Evolutionary conservation across 2,329 filamentous ascomycete species (phyloP).

Genomic region (Chaetomium sp.): DNA sequence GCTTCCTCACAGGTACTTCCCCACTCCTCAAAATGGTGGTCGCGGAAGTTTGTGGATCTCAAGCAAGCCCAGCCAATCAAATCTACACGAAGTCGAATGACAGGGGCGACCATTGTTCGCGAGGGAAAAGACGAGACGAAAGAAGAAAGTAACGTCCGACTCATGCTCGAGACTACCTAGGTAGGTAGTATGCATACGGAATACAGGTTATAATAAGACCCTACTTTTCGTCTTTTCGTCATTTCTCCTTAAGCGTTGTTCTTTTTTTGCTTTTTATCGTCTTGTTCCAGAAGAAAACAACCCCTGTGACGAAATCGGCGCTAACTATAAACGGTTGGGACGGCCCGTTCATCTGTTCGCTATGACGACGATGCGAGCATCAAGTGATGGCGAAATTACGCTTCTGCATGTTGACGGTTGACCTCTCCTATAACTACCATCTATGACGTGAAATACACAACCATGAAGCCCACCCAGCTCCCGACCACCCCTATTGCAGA

Average conservation of each 20-base stretch:
- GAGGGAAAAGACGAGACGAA: not conserved
- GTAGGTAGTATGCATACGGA: too few species aligned
- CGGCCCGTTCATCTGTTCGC: not conserved
- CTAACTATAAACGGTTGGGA: not conserved
- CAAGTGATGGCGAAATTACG: not conserved
- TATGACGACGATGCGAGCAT: not conserved
- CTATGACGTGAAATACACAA: constrained; percentile 77
- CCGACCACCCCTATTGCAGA: constrained; percentile 91
- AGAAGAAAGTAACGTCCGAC: not conserved
- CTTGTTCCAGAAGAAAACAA: not conserved
- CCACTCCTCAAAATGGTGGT: not conserved
- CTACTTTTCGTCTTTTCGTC: not conserved
- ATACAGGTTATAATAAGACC: not conserved
- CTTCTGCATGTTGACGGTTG: not conserved
- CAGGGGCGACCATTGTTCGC: not conserved
- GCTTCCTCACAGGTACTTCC: not conserved
- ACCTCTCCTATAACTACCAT: not conserved
- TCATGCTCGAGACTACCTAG: not conserved
- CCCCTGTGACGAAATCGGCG: not conserved
- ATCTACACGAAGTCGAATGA: not conserved
- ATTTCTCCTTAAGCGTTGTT: not conserved
- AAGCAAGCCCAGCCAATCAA: not conserved
- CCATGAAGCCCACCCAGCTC: constrained; percentile 92
- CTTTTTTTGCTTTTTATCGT: not conserved
- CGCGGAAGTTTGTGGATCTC: not conserved